Evolutionary conservation across 2,329 filamentous ascomycete genomes (phyloP), one percentile per base, ranked within the genome.

Genomic region (Diaporthe sp.): DNA sequence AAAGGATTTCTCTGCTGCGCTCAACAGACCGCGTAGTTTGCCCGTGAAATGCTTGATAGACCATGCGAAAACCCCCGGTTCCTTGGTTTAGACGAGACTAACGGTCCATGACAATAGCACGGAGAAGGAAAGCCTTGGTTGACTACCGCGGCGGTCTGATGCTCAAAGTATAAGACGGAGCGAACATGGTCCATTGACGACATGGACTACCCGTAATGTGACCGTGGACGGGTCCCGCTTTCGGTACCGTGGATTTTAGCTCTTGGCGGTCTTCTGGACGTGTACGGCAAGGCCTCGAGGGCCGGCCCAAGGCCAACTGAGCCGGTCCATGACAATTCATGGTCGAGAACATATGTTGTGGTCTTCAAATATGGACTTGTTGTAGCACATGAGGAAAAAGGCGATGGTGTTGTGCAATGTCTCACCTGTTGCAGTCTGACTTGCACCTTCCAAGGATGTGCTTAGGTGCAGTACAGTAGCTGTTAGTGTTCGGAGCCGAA

Each of bases 201-300:
- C 64, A 68, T 68, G 4, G 47, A 68, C 47, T n/a, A 4, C 22
- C 28, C 25, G 45, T 67, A 15, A 68, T 40, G 64, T 68, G 64
- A 68, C 64, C 0, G 64, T 13, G 2, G 30, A 45, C 45, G 64
- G 42, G 45, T 52, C 64, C 64, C 33, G 64, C 13, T 33, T 33
- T 38, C 61, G 47, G 64, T 25, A 22, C 64, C 47, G 45, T 22
- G 47, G 47, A 54, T 54, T 12, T 19, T 4, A 7, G 40, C 13
- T 38, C 64, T 68, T 54, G 47, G 64, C 64, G n/a, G 45, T 3
- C 45, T 9, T 6, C 8, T 28, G 7, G 33, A 10, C 4, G 8
- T 38, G 3, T 7, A 2, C 3, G 8, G 9, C 7, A n/a, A 7
- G 45, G 45, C 45, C 64, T 10, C 19, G 6, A 9, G 2, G 17